These are phyloP conservation scores for Avicennia marina DNA, from an alignment of 257 asterid genomes.

Conservation along the genomic window DNA sequence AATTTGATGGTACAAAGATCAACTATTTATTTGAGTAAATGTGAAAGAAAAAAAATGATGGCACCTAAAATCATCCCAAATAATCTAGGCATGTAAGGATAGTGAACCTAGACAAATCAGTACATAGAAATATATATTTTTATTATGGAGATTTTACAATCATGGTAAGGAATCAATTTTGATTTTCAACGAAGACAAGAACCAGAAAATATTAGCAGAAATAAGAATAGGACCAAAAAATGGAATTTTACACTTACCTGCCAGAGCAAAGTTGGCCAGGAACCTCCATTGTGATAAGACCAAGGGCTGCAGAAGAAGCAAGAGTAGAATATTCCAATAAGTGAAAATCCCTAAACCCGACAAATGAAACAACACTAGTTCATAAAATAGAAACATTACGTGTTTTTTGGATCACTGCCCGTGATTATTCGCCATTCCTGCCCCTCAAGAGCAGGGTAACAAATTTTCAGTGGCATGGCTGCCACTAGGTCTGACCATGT, in stretches of 20 bases:
- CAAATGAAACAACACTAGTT: background rate
- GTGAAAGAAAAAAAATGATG: too few relatives aligned
- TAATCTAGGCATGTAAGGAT: too few relatives aligned
- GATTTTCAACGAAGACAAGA: background rate
- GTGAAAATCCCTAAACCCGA: background rate
- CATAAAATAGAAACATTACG: constrained; percentile 33
- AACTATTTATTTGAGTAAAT: too few relatives aligned
- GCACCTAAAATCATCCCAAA: too few relatives aligned
- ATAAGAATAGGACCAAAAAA: background rate
- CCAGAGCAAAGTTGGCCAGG: constrained; percentile 91
- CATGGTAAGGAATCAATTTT: background rate
- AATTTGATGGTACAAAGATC: too few relatives aligned
- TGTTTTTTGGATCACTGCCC: constrained; percentile 82
- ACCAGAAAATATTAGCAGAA: background rate
- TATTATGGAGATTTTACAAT: too few relatives aligned
- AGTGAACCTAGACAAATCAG: too few relatives aligned
- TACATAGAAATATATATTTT: too few relatives aligned
- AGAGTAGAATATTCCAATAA: background rate
- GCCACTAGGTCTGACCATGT: constrained; percentile 79
- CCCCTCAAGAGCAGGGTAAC: constrained; percentile 76
- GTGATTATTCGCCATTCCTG: constrained; percentile 79
- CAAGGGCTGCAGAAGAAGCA: constrained; percentile 60
- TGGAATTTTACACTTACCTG: constrained; percentile 51
- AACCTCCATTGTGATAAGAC: constrained; percentile 88
- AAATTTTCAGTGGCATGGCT: constrained; percentile 72